These are phyloP conservation scores for Cubamyces sp. DNA, from an alignment of 768 basidiomycete genomes.

Conservation along the genomic window DNA sequence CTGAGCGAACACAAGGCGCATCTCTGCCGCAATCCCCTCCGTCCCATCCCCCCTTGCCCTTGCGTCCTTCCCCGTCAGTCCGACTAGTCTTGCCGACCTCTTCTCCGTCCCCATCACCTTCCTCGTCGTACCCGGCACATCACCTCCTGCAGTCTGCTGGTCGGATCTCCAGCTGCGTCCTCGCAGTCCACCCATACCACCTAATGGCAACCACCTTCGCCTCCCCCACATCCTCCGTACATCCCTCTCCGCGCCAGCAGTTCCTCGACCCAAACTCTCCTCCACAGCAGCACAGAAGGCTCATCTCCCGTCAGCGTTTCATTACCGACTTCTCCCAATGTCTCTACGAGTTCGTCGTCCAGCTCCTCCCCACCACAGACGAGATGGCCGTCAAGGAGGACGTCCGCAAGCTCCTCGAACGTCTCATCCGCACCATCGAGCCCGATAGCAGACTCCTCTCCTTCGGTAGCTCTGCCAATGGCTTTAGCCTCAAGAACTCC, in stretches of 20 bases:
- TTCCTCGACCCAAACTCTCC: slow-evolving; percentile 25
- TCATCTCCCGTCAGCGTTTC: slow-evolving; percentile 63
- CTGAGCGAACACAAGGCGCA: slow-evolving; percentile 12
- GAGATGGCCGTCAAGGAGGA: slow-evolving; percentile 96
- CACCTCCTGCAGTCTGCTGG: slow-evolving; percentile 24
- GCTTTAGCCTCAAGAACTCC: slow-evolving; percentile 95
- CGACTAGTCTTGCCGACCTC: slow-evolving; percentile 1
- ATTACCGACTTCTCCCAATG: slow-evolving; percentile 83
- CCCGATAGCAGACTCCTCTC: slow-evolving; percentile 88
- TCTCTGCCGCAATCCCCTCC: slow-evolving; percentile 9
- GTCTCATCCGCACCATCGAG: slow-evolving; percentile 93
- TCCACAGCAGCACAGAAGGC: slow-evolving; percentile 28
- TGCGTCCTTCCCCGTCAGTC: neutral
- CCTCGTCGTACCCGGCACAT: slow-evolving; percentile 2
- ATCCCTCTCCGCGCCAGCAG: slow-evolving; percentile 23
- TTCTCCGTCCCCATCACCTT: neutral
- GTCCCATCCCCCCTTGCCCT: slow-evolving; percentile 3
- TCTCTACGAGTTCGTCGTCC: slow-evolving; percentile 92
- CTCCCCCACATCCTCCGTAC: slow-evolving; percentile 22
- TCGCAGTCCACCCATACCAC: slow-evolving; percentile 8
- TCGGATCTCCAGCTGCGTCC: slow-evolving; percentile 22
- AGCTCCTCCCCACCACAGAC: slow-evolving; percentile 86
- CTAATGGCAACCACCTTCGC: slow-evolving; percentile 29
- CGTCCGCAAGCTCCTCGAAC: slow-evolving; percentile 91
- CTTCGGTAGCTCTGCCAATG: slow-evolving; percentile 97